A percentile compares a stretch with the other conserved stretches of the same genome.
Evolutionary conservation across 495 filamentous ascomycete species (phyloP).

Genomic region (Neurospora sp.): DNA sequence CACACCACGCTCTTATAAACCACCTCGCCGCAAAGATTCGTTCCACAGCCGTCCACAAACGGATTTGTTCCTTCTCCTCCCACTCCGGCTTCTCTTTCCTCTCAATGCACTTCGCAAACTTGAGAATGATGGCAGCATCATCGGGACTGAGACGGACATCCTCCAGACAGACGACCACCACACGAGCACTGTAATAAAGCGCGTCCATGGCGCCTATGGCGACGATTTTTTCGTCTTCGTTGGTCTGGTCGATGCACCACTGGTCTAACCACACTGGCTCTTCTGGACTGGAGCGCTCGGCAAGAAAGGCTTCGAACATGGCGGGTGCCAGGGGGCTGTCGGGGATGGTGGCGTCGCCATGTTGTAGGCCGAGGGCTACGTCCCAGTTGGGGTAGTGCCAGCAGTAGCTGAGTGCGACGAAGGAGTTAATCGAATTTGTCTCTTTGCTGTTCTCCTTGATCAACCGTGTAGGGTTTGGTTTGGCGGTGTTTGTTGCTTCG

Average conservation of each 20-base stretch:
- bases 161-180: not conserved
- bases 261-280: conserved; percentile 23
- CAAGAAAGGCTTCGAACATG: conserved; percentile 17
- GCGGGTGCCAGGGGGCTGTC: not conserved
- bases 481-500: not conserved
- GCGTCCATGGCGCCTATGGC: conserved; percentile 13
- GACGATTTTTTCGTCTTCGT: conserved; percentile 13
- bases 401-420: not conserved
- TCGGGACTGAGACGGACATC: not conserved
- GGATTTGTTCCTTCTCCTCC: not conserved
- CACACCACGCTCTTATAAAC: not conserved
- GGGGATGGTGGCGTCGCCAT: not conserved
- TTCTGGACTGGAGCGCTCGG: not conserved
- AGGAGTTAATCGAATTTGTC: too few species aligned
- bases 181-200: not conserved
- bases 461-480: not conserved
- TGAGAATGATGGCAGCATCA: not conserved
- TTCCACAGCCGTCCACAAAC: not conserved
- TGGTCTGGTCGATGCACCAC: conserved; percentile 25
- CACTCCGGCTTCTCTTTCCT: not conserved
- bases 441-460: too few species aligned
- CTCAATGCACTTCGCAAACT: not conserved
- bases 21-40: not conserved
- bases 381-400: not conserved
- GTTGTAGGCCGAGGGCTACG: not conserved